phyloP scores from a whole-genome alignment of 2,329 filamentous ascomycete genomes.

The Penicillium sp. region DNA sequence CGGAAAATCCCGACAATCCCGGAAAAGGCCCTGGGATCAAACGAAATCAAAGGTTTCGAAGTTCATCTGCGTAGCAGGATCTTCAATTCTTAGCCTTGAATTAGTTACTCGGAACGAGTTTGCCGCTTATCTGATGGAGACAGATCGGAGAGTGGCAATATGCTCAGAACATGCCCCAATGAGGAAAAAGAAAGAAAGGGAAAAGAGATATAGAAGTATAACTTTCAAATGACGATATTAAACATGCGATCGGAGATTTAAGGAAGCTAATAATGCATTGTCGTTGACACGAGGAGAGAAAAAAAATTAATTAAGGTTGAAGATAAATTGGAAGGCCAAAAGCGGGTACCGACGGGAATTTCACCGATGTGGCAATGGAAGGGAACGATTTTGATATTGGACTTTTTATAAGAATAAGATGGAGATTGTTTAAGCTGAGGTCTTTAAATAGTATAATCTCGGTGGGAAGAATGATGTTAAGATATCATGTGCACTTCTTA shows the following conservation, averaged over 20 bases:
- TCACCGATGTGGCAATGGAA: slow-evolving; percentile 14
- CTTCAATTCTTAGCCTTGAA: not conserved
- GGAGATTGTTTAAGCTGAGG: too few relatives aligned
- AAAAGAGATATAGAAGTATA: not conserved
- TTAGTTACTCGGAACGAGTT: not conserved
- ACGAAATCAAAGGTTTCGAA: not conserved
- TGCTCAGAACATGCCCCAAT: not conserved
- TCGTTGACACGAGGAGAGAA: not conserved
- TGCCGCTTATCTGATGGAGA: slow-evolving; percentile 1
- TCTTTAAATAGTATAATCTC: not conserved
- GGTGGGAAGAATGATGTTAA: not conserved
- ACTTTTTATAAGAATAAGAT: not conserved
- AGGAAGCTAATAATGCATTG: slow-evolving; percentile 1
- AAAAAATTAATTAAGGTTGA: slow-evolving; percentile 20
- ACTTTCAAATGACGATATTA: not conserved
- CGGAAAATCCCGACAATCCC: not conserved
- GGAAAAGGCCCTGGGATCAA: not conserved
- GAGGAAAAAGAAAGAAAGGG: not conserved
- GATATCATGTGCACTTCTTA: not conserved
- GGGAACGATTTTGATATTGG: not conserved
- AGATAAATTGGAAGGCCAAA: slow-evolving; percentile 17
- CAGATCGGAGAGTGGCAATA: not conserved
- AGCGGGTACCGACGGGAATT: slow-evolving; percentile 25
- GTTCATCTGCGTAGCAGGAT: not conserved
- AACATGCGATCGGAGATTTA: not conserved